Conservation (phyloP, 2,329 filamentous ascomycete genomes). For the Orbilia quercus region DNA sequence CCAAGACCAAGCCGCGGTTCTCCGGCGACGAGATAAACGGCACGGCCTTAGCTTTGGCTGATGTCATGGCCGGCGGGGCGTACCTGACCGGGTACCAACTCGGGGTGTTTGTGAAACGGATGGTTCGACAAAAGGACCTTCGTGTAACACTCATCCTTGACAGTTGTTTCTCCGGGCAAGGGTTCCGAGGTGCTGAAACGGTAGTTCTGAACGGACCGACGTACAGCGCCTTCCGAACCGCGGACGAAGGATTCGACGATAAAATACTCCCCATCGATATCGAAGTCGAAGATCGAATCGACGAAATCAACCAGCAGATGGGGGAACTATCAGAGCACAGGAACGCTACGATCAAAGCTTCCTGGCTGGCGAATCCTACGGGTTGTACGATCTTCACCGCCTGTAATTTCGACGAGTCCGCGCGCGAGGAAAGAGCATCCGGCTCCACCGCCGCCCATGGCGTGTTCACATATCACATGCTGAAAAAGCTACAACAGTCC, state of each 20-base stretch:
- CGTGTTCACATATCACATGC: constrained; percentile 29
- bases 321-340: not conserved
- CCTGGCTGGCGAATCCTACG: constrained; percentile 31
- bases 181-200: constrained; percentile 2
- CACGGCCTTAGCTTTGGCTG: constrained; percentile 38
- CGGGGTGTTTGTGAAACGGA: constrained; percentile 23
- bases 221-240: constrained; percentile 3
- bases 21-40: constrained; percentile 24
- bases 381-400: constrained; percentile 48
- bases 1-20: not conserved
- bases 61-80: constrained; percentile 37
- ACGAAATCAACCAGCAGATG: not conserved
- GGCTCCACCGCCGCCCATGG: constrained; percentile 8
- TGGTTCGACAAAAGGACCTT: constrained; percentile 28
- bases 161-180: constrained; percentile 40
- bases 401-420: constrained; percentile 33
- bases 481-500: constrained; percentile 5
- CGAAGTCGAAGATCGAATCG: not conserved
- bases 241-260: not conserved
- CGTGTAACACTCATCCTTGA: constrained; percentile 46
- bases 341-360: constrained; percentile 9
- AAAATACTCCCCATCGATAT: not conserved
- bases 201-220: not conserved
- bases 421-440: constrained; percentile 10
- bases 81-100: constrained; percentile 50